Conservation (phyloP, 306 rosid genomes). For the Lithocarpus polystachyus region DNA sequence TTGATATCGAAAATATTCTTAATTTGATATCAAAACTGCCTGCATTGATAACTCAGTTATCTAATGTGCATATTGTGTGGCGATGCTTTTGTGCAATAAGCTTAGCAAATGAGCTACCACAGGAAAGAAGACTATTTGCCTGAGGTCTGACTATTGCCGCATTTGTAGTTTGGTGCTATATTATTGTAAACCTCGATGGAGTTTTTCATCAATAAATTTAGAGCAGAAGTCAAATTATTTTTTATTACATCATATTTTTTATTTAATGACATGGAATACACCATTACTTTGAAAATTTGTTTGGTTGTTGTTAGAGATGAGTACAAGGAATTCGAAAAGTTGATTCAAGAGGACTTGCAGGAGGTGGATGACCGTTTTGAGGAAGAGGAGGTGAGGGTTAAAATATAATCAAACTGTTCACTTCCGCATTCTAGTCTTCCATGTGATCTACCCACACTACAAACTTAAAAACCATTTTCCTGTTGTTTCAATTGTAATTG, state of each 20-base stretch:
- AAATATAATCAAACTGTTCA: conserved; percentile 13
- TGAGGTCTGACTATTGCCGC: too few species aligned
- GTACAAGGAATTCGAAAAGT: conserved; percentile 91
- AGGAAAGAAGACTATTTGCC: too few species aligned
- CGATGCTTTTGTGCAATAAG: too few species aligned
- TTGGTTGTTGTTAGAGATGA: conserved; percentile 62
- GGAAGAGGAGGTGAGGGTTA: conserved; percentile 80
- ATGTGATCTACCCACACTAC: neutral
- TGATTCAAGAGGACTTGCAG: conserved; percentile 89
- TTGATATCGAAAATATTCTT: too few species aligned
- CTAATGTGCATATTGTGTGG: too few species aligned
- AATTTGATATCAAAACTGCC: too few species aligned
- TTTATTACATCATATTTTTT: neutral
- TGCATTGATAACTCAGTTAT: too few species aligned
- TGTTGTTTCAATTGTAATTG: conserved; percentile 19
- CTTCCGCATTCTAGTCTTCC: neutral
- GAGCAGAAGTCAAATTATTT: neutral
- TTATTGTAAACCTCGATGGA: neutral
- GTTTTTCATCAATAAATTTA: neutral
- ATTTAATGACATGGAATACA: neutral
- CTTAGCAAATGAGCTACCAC: too few species aligned
- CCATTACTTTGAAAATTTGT: conserved; percentile 22
- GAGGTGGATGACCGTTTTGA: conserved; percentile 90
- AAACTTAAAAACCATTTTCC: conserved; percentile 1
- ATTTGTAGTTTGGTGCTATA: too few species aligned